Evolutionary conservation across 2,329 filamentous ascomycete genomes (phyloP).

Genomic region (Alternaria sp.): DNA sequence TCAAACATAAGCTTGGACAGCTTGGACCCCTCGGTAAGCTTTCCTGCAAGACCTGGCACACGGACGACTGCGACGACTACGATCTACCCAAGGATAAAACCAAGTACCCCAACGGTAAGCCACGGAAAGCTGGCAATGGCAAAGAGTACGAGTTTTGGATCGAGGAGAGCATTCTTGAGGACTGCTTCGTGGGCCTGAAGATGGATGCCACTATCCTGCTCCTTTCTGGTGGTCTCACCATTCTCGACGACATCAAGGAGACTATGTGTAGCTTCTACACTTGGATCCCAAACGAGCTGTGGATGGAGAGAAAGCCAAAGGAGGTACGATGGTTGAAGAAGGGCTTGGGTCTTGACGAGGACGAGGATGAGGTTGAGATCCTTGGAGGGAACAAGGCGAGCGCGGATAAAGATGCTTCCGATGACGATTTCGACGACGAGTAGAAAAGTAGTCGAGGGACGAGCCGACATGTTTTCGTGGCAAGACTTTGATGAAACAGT

Average conservation of each 20-base stretch:
- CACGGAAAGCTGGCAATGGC: slow-evolving; percentile 42
- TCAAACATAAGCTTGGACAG: slow-evolving; percentile 47
- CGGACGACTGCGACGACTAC: slow-evolving; percentile 51
- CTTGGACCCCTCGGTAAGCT: slow-evolving; percentile 64
- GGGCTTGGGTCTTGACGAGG: slow-evolving; percentile 26
- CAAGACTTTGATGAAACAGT: neutral
- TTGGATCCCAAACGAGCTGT: slow-evolving; percentile 55
- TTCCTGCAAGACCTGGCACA: slow-evolving; percentile 59
- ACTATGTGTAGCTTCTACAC: slow-evolving; percentile 55
- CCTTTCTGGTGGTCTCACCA: slow-evolving; percentile 34
- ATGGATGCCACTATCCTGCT: slow-evolving; percentile 47
- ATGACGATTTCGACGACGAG: slow-evolving; percentile 30
- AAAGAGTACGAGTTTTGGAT: slow-evolving; percentile 67
- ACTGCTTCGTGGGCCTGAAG: slow-evolving; percentile 68
- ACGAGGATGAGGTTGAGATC: slow-evolving; percentile 20
- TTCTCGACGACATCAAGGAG: slow-evolving; percentile 52
- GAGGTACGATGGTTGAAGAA: slow-evolving; percentile 37
- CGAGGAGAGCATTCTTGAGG: slow-evolving; percentile 66
- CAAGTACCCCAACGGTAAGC: slow-evolving; percentile 36
- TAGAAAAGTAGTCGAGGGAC: slow-evolving; percentile 6
- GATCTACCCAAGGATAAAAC: slow-evolving; percentile 48
- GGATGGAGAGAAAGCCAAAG: slow-evolving; percentile 42
- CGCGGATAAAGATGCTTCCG: slow-evolving; percentile 18
- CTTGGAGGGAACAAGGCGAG: slow-evolving; percentile 13
- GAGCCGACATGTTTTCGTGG: slow-evolving; percentile 1